Base-by-base conservation (phyloP, 176 grass and related monocot species). In the Hyparrhenia diplandra region DNA sequence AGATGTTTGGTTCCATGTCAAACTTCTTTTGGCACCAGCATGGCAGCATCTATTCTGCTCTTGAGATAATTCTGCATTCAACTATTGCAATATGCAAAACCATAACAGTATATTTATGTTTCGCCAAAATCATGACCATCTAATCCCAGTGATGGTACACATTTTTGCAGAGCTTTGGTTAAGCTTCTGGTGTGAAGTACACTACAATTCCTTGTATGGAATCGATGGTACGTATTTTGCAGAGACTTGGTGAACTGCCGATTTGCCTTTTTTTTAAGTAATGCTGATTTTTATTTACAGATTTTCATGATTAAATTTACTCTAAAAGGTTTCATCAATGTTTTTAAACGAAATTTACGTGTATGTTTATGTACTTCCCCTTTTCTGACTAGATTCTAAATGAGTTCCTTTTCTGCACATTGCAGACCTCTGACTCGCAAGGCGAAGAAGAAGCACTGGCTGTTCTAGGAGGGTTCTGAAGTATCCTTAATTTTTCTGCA, bases 131-230 rank as follows among this genome's bases (percentile, higher is more conserved):
- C 36, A 32, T 92, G 18, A 25, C 37, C 37, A 55, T 67, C 36
- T 93, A 41, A 76, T 85, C 72, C 31, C 55, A 78, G 88, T 6
- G 29, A 17, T 71, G 64, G 5, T 34, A 17, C 5, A 11, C 60
- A 45, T 72, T 83, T 67, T 81, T 91, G 67, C 77, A 99, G 96
- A 87, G 89, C 29, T 99, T 32, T 99, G 96, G 96, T 83, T 99
- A 49, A 99, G 96, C 79, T 95, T 93, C 71, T 99, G 96, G 97
- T 95, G 92, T 52, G 96, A 99, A 90, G 96, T 99, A 66, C 96
- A 99, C 85, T 99, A 95, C 80, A 99, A 99, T 85, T 99, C 96
- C 74, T 81, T 99, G 23, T 95, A 99, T 78, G 93, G 83, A 82
- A 79, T 86, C 80, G 85, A 95, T 57, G 93, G 96, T 99, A 67